Evolutionary conservation across 2,329 filamentous ascomycete species (phyloP).

Genomic region (Xylaria hypoxylon): DNA sequence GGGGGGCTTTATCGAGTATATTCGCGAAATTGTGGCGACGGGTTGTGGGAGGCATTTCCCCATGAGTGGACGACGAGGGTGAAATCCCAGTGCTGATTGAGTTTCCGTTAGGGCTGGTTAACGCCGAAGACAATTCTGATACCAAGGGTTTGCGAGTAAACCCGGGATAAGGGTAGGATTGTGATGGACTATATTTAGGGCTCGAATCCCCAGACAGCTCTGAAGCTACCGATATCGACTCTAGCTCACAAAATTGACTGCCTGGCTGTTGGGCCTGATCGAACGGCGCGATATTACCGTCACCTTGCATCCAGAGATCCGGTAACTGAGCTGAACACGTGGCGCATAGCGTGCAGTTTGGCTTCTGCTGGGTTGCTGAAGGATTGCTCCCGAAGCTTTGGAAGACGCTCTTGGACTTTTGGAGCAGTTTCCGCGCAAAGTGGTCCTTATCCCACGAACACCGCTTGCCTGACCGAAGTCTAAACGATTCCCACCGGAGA

Average conservation of each 20-base stretch:
- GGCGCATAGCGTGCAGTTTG: neutral
- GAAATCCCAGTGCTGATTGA: neutral
- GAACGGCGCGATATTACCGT: neutral
- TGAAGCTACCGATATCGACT: no score
- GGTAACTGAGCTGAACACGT: neutral
- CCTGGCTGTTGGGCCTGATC: neutral
- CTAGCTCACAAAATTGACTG: neutral
- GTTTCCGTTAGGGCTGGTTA: neutral
- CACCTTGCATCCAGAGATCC: neutral
- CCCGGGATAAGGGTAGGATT: neutral
- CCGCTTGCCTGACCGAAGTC: constrained; percentile 25
- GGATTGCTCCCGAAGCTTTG: neutral
- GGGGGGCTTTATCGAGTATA: neutral
- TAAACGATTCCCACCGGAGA: constrained; percentile 27
- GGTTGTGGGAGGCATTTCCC: neutral
- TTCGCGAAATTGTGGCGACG: neutral
- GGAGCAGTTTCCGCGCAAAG: constrained; percentile 1
- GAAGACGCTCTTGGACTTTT: constrained; percentile 18
- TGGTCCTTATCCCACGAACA: constrained; percentile 40
- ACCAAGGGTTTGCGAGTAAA: neutral
- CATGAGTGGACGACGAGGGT: neutral
- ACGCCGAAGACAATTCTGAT: constrained; percentile 7
- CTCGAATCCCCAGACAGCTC: constrained; percentile 8
- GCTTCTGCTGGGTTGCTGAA: neutral
- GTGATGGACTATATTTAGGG: constrained; percentile 1